phyloP scores from a whole-genome alignment of 768 basidiomycete genomes.

The Pleurotus citrinopileatus region DNA sequence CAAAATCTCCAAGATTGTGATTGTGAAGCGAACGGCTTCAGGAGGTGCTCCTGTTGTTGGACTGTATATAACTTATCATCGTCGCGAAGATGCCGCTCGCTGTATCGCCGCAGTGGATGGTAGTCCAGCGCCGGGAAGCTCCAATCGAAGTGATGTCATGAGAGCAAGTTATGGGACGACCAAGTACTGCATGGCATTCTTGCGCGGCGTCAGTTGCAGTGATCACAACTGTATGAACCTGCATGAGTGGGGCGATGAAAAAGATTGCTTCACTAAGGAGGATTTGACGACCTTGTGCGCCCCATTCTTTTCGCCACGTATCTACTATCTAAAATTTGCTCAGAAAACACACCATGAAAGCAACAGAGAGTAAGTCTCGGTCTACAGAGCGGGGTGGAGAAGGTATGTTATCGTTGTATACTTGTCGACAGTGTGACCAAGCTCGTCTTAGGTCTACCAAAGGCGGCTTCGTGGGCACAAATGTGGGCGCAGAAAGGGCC shows the following conservation, averaged over 20 bases:
- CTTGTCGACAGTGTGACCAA: constrained; percentile 10
- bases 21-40: constrained; percentile 84
- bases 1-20: constrained; percentile 92
- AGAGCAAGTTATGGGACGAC: constrained; percentile 95
- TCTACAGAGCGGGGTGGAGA: constrained; percentile 62
- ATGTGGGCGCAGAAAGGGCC: constrained; percentile 16
- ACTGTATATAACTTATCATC: constrained; percentile 95
- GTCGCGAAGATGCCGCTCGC: constrained; percentile 91
- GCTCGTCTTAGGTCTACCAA: constrained; percentile 50
- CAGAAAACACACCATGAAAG: constrained; percentile 93
- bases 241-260: constrained; percentile 98
- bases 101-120: constrained; percentile 94
- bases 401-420: constrained; percentile 27
- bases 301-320: constrained; percentile 11
- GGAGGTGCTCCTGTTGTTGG: constrained; percentile 78
- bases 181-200: constrained; percentile 95
- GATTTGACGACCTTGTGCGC: constrained; percentile 87
- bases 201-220: constrained; percentile 80
- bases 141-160: constrained; percentile 69
- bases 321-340: constrained; percentile 10
- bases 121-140: constrained; percentile 84
- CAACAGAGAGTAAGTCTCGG: constrained; percentile 69
- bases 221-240: constrained; percentile 91
- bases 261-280: constrained; percentile 96
- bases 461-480: constrained; percentile 62